These are phyloP conservation scores for Stemphylium vesicarium DNA, from an alignment of 2,329 filamentous ascomycete genomes.

Conservation along the genomic window DNA sequence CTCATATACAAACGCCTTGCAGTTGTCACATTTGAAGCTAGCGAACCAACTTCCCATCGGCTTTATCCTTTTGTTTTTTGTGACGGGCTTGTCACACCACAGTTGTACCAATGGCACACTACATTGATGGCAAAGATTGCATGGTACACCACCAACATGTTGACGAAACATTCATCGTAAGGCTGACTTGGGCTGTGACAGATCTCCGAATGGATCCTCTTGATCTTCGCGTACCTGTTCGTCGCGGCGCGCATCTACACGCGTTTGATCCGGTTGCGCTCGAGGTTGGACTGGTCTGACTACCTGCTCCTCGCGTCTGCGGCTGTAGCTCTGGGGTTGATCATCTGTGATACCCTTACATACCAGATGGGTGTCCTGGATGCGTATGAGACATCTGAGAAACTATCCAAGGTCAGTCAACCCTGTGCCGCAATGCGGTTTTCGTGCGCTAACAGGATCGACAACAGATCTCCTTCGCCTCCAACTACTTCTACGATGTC, in stretches of 20 bases:
- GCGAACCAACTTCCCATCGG: constrained; percentile 1
- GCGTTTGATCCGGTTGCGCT: constrained; percentile 20
- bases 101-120: constrained; percentile 17
- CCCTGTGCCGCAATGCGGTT: neutral
- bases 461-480: constrained; percentile 28
- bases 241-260: constrained; percentile 23
- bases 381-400: constrained; percentile 23
- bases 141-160: constrained; percentile 16
- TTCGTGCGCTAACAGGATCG: neutral
- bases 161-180: too few species aligned
- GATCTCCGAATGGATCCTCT: constrained; percentile 31
- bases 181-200: neutral
- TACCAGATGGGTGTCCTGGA: constrained; percentile 23
- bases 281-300: constrained; percentile 25
- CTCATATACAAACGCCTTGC: constrained; percentile 11
- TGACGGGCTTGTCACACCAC: constrained; percentile 4
- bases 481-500: constrained; percentile 35
- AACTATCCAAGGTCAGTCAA: constrained; percentile 24
- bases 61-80: constrained; percentile 2
- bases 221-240: constrained; percentile 24
- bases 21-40: constrained; percentile 5
- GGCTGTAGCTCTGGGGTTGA: constrained; percentile 12
- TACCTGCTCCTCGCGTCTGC: constrained; percentile 25
- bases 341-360: constrained; percentile 25
- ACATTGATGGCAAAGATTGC: constrained; percentile 25